A percentile compares a stretch with the other conserved stretches of the same genome.
Evolutionary conservation across 2,329 filamentous ascomycete species (phyloP).

Genomic region (Xylaria sp.): DNA sequence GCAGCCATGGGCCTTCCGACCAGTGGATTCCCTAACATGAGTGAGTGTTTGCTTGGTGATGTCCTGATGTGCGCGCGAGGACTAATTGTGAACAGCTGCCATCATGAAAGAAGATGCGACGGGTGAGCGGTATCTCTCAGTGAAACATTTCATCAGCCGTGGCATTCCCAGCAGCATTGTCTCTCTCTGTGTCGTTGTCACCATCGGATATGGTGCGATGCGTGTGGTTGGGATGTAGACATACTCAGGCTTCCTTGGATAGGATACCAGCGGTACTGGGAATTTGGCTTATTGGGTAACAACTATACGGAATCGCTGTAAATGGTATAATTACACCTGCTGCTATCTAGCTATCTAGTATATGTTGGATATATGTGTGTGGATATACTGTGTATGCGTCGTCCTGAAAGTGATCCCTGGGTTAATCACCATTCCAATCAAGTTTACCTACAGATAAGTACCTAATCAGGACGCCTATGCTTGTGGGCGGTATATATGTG

Average conservation of each 20-base stretch:
- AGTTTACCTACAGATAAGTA: no score
- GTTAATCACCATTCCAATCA: no score
- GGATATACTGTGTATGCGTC: no score
- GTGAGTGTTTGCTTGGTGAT: conserved; percentile 67
- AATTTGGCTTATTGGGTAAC: neutral
- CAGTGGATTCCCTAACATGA: conserved; percentile 99
- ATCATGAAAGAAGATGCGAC: conserved; percentile 99
- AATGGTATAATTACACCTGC: neutral
- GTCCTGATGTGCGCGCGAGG: neutral
- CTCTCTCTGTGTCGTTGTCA: conserved; percentile 83
- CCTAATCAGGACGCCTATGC: no score
- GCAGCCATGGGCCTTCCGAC: conserved; percentile 98
- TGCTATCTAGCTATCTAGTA: neutral
- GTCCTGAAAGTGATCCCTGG: no score
- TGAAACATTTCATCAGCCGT: conserved; percentile 94
- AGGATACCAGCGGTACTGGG: neutral
- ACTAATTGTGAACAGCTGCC: conserved; percentile 62
- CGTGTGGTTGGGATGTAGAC: conserved; percentile 59
- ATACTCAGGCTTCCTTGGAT: neutral
- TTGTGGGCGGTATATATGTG: no score
- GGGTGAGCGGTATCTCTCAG: conserved; percentile 88
- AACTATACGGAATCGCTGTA: conserved; percentile 1
- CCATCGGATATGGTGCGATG: conserved; percentile 92
- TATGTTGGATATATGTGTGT: neutral
- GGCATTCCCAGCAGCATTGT: conserved; percentile 89